Conservation (phyloP, 208 protist species). For the Acanthamoeba culbertsoni region DNA sequence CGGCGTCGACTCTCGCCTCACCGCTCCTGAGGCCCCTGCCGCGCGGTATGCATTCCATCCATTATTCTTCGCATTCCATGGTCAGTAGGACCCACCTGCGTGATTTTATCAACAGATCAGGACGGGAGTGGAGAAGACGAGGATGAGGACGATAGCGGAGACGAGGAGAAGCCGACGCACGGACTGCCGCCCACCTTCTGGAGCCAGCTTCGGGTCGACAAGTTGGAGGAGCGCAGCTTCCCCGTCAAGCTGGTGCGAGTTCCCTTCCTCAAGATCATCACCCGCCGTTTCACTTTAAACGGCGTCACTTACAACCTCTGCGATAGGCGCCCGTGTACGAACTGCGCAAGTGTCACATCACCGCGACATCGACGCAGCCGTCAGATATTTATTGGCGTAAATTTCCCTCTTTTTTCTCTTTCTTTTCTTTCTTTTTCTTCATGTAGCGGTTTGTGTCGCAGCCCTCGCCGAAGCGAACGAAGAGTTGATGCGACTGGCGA, state of each 20-base stretch:
- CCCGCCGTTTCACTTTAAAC: neutral
- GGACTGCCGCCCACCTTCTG: neutral
- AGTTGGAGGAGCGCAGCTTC: neutral
- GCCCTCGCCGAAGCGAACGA: neutral
- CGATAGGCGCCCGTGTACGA: neutral
- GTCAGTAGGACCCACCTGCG: neutral
- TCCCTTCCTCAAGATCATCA: neutral
- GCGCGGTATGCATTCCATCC: neutral
- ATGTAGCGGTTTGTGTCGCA: neutral
- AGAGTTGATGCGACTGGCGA: neutral
- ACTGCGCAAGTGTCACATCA: neutral
- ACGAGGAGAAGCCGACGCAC: neutral
- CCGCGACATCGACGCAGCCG: neutral
- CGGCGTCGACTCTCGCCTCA: neutral
- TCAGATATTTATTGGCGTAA: constrained; percentile 34
- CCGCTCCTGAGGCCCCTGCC: neutral
- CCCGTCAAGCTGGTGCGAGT: neutral
- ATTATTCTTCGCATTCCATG: neutral
- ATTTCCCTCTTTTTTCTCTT: neutral
- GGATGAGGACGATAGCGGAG: neutral
- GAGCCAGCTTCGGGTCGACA: constrained; percentile 8
- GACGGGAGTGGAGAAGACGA: neutral
- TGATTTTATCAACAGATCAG: neutral
- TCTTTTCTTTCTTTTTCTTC: neutral
- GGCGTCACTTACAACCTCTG: too few species aligned